These are phyloP conservation scores for Neofusicoccum sp. DNA, from an alignment of 2,329 filamentous ascomycete species.

Conservation along the genomic window DNA sequence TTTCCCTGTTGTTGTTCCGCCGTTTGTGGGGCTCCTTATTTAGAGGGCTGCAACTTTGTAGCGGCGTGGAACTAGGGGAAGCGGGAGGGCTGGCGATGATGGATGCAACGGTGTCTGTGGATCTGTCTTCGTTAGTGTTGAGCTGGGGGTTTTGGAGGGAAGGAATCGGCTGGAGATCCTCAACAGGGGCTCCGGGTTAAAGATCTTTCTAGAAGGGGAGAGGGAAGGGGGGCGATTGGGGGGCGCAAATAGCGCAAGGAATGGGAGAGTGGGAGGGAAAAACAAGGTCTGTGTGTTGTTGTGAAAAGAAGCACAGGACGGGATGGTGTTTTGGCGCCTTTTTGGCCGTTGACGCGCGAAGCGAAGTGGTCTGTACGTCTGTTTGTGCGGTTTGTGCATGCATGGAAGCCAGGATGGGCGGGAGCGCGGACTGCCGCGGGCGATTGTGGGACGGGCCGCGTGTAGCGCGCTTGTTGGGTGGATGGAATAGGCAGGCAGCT, in stretches of 20 bases:
- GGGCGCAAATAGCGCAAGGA: background rate
- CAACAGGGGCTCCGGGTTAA: background rate
- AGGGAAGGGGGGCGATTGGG: background rate
- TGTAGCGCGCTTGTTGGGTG: background rate
- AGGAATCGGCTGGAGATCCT: background rate
- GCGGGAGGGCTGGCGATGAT: background rate
- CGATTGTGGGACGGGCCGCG: slow-evolving; percentile 4
- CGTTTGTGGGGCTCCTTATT: too few species aligned
- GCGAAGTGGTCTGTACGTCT: background rate
- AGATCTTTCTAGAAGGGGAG: background rate
- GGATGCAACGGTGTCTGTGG: background rate
- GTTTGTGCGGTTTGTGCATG: background rate
- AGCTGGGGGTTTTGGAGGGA: background rate
- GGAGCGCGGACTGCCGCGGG: background rate
- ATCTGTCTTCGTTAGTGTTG: background rate
- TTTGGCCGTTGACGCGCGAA: background rate
- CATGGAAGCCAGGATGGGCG: background rate
- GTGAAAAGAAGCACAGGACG: background rate
- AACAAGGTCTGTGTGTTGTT: background rate
- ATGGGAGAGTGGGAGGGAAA: background rate
- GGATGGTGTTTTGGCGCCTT: too few species aligned
- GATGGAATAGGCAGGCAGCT: too few species aligned
- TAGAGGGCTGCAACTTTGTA: background rate
- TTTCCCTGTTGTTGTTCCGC: too few species aligned
- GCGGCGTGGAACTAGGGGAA: background rate